Base-by-base conservation (phyloP, 1,284 basidiomycete species). In the Rhodotorula sp. region DNA sequence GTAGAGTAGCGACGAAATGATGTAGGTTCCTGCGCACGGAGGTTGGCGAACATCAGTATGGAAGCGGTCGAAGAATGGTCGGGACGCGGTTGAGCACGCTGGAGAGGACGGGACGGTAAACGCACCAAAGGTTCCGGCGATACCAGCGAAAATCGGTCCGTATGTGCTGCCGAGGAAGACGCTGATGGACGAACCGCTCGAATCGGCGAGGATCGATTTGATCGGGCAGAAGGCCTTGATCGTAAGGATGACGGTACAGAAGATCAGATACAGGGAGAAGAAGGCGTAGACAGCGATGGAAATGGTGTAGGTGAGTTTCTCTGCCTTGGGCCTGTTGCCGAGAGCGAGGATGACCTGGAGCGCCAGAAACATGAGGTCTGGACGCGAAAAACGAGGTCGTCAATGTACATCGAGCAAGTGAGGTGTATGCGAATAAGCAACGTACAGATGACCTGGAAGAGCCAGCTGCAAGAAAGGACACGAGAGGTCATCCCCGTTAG, bases 241-340 rank as follows among this genome's bases (percentile, higher is more conserved):
- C 0, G 93, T 94, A 61, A 95, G 82, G 83, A 88, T 89, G 80
- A 94, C 86, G 0, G 93, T 93, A 80, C 91, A 94, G 33, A 91
- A 84, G 62, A 94, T 83, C 12, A 95, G 84, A 80, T 95, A 95
- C 53, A 68, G n/a, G 3, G 77, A 71, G 48, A 77, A 70, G 54
- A 81, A 70, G 57, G 81, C 82, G 70, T 82, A 83, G 54, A 84
- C 84, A 87, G 88, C 88, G 75, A 98, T 84, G 10, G 93, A 95
- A 42, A 89, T 76, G 0, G 89, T 83, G 79, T 98, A 98, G 12
- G 91, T 87, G 54, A 85, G 79, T 64, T 89, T 87, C 83, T 98
- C 95, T 71, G 93, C 95, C 80, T 98, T 98, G 2, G 95, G 95
- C 73, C 95, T 84, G 81, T 97, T 98, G 68, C 95, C 95, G 42